Conservation (phyloP, 2,329 filamentous ascomycete genomes). For the Trichoderma sp. region DNA sequence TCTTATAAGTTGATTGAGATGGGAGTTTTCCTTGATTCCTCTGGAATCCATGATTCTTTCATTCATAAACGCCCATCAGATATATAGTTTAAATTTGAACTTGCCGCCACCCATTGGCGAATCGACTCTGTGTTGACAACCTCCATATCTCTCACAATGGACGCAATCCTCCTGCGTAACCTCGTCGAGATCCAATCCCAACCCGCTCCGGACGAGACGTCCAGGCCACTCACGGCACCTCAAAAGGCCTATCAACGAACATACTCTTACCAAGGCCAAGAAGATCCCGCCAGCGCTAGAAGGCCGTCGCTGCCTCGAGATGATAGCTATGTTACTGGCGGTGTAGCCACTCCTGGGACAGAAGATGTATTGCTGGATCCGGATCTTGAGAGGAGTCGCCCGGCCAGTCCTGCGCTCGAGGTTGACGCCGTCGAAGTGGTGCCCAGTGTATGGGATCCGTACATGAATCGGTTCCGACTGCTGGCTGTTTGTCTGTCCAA, state of each 20-base stretch:
- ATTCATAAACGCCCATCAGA: neutral
- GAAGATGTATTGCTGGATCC: constrained; percentile 18
- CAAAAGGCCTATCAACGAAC: constrained; percentile 46
- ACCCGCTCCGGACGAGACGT: constrained; percentile 32
- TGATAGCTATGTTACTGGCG: constrained; percentile 25
- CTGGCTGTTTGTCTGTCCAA: constrained; percentile 66
- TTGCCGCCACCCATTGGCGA: neutral
- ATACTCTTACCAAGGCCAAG: constrained; percentile 42
- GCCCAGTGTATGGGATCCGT: constrained; percentile 62
- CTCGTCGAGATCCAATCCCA: constrained; percentile 41
- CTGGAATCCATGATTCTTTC: neutral
- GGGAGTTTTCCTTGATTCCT: neutral
- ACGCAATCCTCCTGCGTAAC: constrained; percentile 40
- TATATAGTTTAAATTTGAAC: neutral
- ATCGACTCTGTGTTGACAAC: neutral
- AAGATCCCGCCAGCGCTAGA: constrained; percentile 36
- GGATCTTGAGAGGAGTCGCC: constrained; percentile 59
- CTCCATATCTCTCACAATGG: constrained; percentile 36
- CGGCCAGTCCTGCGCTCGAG: constrained; percentile 47
- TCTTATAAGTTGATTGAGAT: neutral
- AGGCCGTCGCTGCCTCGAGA: constrained; percentile 27
- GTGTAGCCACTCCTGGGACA: constrained; percentile 19
- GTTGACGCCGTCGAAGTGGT: constrained; percentile 50
- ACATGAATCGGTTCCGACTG: constrained; percentile 73
- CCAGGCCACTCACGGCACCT: constrained; percentile 38